A percentile compares a stretch with the other conserved stretches of the same genome.
Conservation (phyloP, 164 flowering plant species). For the Platanus orientalis region DNA sequence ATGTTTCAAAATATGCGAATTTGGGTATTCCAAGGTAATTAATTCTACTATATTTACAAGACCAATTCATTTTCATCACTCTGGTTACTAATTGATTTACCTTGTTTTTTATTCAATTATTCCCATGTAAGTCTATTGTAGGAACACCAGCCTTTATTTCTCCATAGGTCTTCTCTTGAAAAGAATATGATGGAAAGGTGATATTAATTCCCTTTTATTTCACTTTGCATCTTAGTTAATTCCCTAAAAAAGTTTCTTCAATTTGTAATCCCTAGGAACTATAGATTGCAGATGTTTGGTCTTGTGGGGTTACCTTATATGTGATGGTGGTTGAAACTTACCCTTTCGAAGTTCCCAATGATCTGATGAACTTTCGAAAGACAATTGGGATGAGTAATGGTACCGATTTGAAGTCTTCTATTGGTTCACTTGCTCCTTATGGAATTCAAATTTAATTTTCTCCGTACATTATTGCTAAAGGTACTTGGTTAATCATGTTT, state of each 20-base stretch:
- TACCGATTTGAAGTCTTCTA: no score
- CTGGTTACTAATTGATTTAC: constrained; percentile 1
- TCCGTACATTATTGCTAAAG: no score
- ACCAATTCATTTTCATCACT: not conserved
- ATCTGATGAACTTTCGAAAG: constrained; percentile 71
- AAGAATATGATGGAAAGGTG: constrained; percentile 87
- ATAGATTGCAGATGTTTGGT: constrained; percentile 90
- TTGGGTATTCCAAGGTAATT: constrained; percentile 44
- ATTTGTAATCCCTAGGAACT: constrained; percentile 12
- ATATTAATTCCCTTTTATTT: not conserved
- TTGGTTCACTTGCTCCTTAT: no score
- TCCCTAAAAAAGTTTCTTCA: not conserved
- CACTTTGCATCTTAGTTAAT: not conserved
- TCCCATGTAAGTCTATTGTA: constrained; percentile 86
- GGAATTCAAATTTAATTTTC: no score
- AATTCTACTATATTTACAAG: not conserved
- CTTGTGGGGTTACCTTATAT: constrained; percentile 90
- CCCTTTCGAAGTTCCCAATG: constrained; percentile 83
- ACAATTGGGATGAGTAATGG: constrained; percentile 55
- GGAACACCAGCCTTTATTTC: constrained; percentile 92
- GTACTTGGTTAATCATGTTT: no score
- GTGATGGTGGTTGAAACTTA: constrained; percentile 88
- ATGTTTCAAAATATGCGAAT: constrained; percentile 74
- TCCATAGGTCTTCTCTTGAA: constrained; percentile 68
- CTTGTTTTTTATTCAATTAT: constrained; percentile 50